Evolutionary conservation across 148 eudicot genomes (phyloP), one percentile per base, ranked within the genome.

Genomic region (Arbutus unedo): DNA sequence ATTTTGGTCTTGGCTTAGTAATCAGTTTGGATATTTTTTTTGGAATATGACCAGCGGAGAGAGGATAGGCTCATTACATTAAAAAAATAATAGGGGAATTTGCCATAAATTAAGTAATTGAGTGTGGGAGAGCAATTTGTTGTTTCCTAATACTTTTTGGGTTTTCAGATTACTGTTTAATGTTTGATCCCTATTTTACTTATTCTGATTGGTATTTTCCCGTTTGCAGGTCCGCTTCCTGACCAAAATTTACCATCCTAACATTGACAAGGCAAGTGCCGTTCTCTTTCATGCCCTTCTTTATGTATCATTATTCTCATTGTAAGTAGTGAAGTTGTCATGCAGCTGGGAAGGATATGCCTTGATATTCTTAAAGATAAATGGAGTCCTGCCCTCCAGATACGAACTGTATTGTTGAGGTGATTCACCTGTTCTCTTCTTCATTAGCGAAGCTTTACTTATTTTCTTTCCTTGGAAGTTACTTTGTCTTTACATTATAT

Each of bases 361-460:
- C 97, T 97, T 71, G 99, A 94, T 89, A 94, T 97, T 84, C 93
- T 97, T 62, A 97, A 97, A 80, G 99, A 97, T 90, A 97, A 97
- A 84, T 97, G 99, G 97, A 96, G 99, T 88, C 99, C 99, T 78
- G 98, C 99, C 87, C 99, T 96, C 76, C 97, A 96, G 89, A 97
- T 97, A 64, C 93, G 98, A 74, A 97, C 99, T 59, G 99, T 97
- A 79, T 94, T 97, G 76, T 88, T 93, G 85, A 96, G 99, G 99
- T 96, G 87, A 59, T 92, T 85, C 15, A 47, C 43, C 38, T 25
- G 50, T 85, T 55, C 51, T 45, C 43, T 45, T 8, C 64, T 25
- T 0, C 68, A 64, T 64, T 31, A 21, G 9, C 50, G 56, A 23
- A 21, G 21, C 4, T 45, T 44, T 64, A 3, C 10, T 47, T 43